Conservation (phyloP, 1,139 yeast genomes). For the Casaregolazyma lundiana region DNA sequence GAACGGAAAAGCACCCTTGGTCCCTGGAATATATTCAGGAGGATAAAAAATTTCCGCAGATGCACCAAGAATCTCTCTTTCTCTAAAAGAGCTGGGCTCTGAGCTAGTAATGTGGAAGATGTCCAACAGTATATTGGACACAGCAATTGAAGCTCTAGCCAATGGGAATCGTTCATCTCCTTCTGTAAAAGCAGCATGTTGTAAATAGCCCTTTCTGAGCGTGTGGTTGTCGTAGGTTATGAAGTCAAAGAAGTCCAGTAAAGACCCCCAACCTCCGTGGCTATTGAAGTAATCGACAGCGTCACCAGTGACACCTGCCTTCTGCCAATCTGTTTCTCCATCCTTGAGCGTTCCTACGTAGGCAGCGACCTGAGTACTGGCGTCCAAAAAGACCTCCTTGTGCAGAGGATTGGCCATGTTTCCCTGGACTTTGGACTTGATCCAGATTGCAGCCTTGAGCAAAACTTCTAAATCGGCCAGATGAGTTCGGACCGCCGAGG, state of each 20-base stretch:
- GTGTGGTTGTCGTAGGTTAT: constrained; percentile 24
- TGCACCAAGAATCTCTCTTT: constrained; percentile 16
- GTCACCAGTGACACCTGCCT: constrained; percentile 26
- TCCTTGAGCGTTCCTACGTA: constrained; percentile 24
- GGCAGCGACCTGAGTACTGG: constrained; percentile 21
- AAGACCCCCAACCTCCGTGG: constrained; percentile 28
- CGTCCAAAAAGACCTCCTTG: constrained; percentile 20
- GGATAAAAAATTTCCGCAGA: constrained; percentile 23
- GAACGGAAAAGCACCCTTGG: constrained; percentile 8
- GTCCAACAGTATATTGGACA: constrained; percentile 37
- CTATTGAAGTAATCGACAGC: constrained; percentile 25
- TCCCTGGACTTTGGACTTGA: constrained; percentile 18
- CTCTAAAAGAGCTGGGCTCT: constrained; percentile 4
- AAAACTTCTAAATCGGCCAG: constrained; percentile 29
- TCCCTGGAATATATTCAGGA: constrained; percentile 19
- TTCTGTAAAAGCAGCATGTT: constrained; percentile 28
- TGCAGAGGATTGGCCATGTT: constrained; percentile 20
- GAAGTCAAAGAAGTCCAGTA: constrained; percentile 31
- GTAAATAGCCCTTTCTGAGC: constrained; percentile 28
- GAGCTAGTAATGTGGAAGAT: constrained; percentile 14
- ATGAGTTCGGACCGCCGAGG: constrained; percentile 27
- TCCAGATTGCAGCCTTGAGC: constrained; percentile 25
- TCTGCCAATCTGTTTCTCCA: constrained; percentile 25
- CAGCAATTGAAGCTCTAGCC: constrained; percentile 30
- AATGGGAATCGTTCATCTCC: constrained; percentile 35